Conservation (phyloP, 495 filamentous ascomycete species). For the Xylaria scruposa region DNA sequence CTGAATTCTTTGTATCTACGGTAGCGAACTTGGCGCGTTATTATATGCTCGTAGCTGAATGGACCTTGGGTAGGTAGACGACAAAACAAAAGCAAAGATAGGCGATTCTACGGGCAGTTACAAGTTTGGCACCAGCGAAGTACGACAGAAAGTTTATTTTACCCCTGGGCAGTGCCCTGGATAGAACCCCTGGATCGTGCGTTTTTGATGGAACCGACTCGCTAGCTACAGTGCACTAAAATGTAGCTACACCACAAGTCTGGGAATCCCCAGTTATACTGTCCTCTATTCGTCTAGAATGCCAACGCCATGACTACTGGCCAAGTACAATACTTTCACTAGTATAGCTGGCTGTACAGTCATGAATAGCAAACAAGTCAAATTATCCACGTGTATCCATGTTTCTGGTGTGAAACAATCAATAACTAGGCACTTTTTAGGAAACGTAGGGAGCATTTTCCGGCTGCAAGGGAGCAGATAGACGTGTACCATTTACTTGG, state of each 20-base stretch:
- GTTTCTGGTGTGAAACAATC: neutral
- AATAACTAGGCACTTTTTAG: neutral
- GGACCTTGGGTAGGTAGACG: too few relatives aligned
- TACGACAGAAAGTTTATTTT: neutral
- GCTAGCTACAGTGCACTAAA: neutral
- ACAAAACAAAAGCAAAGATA: neutral
- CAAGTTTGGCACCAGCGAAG: neutral
- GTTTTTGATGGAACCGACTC: neutral
- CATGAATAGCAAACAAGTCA: neutral
- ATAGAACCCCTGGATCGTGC: conserved; percentile 13
- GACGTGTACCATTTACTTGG: neutral
- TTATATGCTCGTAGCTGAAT: too few relatives aligned
- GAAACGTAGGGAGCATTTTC: neutral
- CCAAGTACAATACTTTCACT: neutral
- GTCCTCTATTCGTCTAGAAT: conserved; percentile 3
- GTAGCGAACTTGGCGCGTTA: too few relatives aligned
- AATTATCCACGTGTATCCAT: neutral
- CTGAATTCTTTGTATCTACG: too few relatives aligned
- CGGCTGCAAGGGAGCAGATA: neutral
- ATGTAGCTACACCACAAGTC: neutral
- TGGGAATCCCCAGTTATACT: neutral
- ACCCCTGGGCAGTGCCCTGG: conserved; percentile 1
- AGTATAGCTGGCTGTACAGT: conserved; percentile 1
- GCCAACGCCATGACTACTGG: neutral
- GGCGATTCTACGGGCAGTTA: conserved; percentile 4